Base-by-base conservation (phyloP, 805 yeast genomes). In the Starmerella potacharoeniae region DNA sequence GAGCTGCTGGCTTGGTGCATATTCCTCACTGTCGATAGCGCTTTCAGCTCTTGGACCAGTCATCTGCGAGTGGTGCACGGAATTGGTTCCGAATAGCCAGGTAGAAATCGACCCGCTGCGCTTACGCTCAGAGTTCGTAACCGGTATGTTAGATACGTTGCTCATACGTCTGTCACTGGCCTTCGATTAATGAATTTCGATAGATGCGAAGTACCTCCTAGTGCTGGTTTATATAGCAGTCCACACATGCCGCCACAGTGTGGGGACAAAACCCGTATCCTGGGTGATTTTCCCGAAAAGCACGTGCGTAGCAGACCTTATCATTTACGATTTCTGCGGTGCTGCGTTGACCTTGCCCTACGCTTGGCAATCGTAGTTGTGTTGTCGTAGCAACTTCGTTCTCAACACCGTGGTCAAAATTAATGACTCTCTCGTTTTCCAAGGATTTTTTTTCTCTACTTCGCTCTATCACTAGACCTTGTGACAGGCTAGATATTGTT, bases 11-110 rank as follows among this genome's bases (percentile, higher is more conserved):
- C 16, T 5, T 4, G 16, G 13, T 22, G 9, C 31, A 13, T 36
- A 40, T 50, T 47, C 55, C 29, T 30, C 31, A 43, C 22, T 34
- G 14, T 37, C 33, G 13, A 42, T 36, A 6, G 46, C 52, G 36
- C 44, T 35, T 3, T 16, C 33, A 13, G 33, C 41, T 34, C 44
- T 22, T 4, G 29, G 35, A 41, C 41, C 28, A 28, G 7, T 17
- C 33, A 4, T 13, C 8, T 49, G 17, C 17, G 16, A 31, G 46
- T 30, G 36, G 13, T 13, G 49, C 14, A 42, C 16, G 2, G 47
- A 52, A 29, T 53, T 55, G 30, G 57, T 13, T 42, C 59, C 59
- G 17, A 56, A 42, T 2, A 56, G 50, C 59, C 59, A 56, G 9
- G 47, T 43, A 1, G 59, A 44, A 3, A 56, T 34, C 3, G 59